Base-by-base conservation (phyloP, 352 stramenopile genomes). In the Phytopythium chamaehyphon region DNA sequence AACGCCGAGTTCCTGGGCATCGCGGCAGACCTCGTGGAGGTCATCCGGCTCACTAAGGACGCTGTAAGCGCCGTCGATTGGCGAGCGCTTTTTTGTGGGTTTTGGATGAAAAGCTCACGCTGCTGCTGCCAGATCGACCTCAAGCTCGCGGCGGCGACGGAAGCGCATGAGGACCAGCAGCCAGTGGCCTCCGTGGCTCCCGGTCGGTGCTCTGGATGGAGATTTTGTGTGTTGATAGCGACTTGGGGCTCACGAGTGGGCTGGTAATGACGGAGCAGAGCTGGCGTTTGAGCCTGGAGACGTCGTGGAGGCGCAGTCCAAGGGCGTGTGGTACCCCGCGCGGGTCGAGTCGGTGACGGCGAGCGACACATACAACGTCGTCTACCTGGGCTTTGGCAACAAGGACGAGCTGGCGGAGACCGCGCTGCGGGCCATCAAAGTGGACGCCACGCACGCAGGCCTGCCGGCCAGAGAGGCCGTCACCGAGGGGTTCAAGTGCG, bases 41-140 rank as follows among this genome's bases (percentile, higher is more conserved):
- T 93, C 47, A 90, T 93, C 51, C 74, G 71, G n/a, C 75, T 93
- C 47, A 93, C 83, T 22, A 84, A 88, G 52, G 78, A 91, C 65
- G 86, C 83, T 78, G 78, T 90, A 47, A 16, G 51, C 36, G 7
- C 2, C 19, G 15, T 23, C 23, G 18, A 24, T 1, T 24, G 9
- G 31, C 28, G 36, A 11, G 36, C 4, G 45, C 22, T 23, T 18
- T 16, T 18, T 40, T 21, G 10, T n/a, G 21, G 23, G n/a, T n/a
- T n/a, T n/a, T n/a, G n/a, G n/a, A n/a, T n/a, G n/a, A n/a, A n/a
- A n/a, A n/a, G n/a, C n/a, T n/a, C n/a, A n/a, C n/a, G n/a, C n/a
- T n/a, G n/a, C n/a, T n/a, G n/a, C n/a, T n/a, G 47, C 7, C 19
- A 76, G 67, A 76, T 76, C 39, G 64, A 76, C 31, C 44, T 69